These are phyloP conservation scores for Boletus rufocinnamomeus DNA, from an alignment of 768 basidiomycete genomes.

Conservation along the genomic window DNA sequence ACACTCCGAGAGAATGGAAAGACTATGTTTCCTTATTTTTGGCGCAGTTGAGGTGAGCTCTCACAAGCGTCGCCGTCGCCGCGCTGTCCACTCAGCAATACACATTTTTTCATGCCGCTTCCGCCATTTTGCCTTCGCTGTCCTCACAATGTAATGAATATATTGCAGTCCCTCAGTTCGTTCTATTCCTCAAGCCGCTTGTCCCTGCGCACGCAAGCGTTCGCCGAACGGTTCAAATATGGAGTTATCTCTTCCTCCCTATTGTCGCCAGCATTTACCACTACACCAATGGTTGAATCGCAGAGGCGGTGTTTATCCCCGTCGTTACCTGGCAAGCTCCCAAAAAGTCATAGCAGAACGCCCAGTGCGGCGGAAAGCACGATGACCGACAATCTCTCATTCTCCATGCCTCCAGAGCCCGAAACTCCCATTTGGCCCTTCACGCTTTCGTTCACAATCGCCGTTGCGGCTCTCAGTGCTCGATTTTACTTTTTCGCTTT, in stretches of 20 bases:
- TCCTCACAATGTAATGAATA: constrained; percentile 13
- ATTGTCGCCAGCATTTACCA: constrained; percentile 57
- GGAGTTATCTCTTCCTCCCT: constrained; percentile 79
- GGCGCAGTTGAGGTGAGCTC: constrained; percentile 40
- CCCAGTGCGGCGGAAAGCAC: constrained; percentile 40
- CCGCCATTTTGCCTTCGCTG: constrained; percentile 4
- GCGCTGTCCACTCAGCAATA: constrained; percentile 14
- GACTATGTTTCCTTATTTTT: constrained; percentile 28
- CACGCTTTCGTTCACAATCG: constrained; percentile 41
- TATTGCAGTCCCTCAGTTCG: constrained; percentile 40
- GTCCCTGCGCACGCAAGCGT: constrained; percentile 45
- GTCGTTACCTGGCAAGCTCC: constrained; percentile 51
- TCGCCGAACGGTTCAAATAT: constrained; percentile 83
- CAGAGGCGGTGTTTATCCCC: constrained; percentile 37
- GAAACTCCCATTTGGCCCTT: constrained; percentile 40
- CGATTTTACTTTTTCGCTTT: constrained; percentile 46
- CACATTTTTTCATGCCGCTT: constrained; percentile 1
- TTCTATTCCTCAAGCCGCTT: constrained; percentile 38
- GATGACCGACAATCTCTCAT: constrained; percentile 24
- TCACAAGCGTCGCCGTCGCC: constrained; percentile 13
- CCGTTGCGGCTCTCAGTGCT: constrained; percentile 43
- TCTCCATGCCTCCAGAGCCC: constrained; percentile 36
- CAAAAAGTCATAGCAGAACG: constrained; percentile 40
- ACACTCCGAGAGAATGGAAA: constrained; percentile 31
- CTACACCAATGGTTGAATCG: constrained; percentile 36